A percentile compares a stretch with the other conserved stretches of the same genome.
Conservation (phyloP, 495 filamentous ascomycete species). For the Penicillium flavigenum region DNA sequence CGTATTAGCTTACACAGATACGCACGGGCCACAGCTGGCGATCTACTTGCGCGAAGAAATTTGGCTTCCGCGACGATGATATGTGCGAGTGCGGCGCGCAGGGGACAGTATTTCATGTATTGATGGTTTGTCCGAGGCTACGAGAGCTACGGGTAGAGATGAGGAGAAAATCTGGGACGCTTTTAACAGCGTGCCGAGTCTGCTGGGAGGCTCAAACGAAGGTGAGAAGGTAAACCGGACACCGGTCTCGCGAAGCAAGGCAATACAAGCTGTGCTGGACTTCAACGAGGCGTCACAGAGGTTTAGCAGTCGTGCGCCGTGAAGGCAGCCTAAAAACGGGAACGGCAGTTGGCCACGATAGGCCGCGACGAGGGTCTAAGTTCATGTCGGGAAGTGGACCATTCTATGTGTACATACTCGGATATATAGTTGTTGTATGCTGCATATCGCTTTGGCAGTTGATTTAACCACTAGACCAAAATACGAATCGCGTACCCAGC, state of each 20-base stretch:
- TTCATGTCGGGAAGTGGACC: conserved; percentile 18
- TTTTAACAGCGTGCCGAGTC: conserved; percentile 22
- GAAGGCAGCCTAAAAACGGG: conserved; percentile 27
- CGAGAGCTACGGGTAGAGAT: conserved; percentile 18
- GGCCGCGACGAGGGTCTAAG: conserved; percentile 20
- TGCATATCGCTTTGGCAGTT: conserved; percentile 10
- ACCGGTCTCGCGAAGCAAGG: conserved; percentile 24
- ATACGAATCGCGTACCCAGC: no score
- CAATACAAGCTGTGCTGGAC: conserved; percentile 28
- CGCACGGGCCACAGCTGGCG: conserved; percentile 25
- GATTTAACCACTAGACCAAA: no score
- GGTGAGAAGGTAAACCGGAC: conserved; percentile 28
- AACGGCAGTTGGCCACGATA: conserved; percentile 29
- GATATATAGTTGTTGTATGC: conserved; percentile 22
- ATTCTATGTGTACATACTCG: conserved; percentile 19
- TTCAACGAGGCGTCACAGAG: conserved; percentile 33
- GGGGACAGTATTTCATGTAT: conserved; percentile 21
- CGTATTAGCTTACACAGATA: conserved; percentile 24
- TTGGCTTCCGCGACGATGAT: conserved; percentile 20
- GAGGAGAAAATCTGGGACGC: background rate
- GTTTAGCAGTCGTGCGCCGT: conserved; percentile 32
- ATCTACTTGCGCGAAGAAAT: conserved; percentile 10
- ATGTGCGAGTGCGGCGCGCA: conserved; percentile 19
- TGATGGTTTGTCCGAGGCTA: conserved; percentile 20
- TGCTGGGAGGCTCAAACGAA: conserved; percentile 29